phyloP scores from a whole-genome alignment of 2,329 filamentous ascomycete genomes.

The Leptosphaerulina australis region DNA sequence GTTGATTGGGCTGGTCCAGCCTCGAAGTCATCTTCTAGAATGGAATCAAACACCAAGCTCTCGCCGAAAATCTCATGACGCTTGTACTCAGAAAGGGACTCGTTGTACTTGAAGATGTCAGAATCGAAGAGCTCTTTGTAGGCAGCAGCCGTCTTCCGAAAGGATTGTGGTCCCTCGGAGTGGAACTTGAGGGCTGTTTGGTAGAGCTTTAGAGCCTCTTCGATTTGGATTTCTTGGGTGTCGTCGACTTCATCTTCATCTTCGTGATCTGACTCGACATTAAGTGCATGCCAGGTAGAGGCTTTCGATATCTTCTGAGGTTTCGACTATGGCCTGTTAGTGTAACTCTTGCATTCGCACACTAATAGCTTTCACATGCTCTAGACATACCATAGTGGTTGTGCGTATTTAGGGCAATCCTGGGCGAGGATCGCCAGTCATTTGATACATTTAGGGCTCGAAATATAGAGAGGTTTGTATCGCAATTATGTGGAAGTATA shows the following conservation, averaged over 20 bases:
- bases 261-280: slow-evolving; percentile 91
- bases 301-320: slow-evolving; percentile 22
- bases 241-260: slow-evolving; percentile 91
- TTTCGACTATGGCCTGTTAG: slow-evolving; percentile 43
- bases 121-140: slow-evolving; percentile 87
- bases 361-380: slow-evolving; percentile 3
- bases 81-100: slow-evolving; percentile 83
- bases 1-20: slow-evolving; percentile 54
- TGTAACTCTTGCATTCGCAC: not conserved
- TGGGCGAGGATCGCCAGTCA: slow-evolving; percentile 3
- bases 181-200: slow-evolving; percentile 90
- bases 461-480: slow-evolving; percentile 3
- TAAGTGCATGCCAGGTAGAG: slow-evolving; percentile 78
- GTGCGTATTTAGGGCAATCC: slow-evolving; percentile 3
- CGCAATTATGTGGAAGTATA: not conserved
- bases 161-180: slow-evolving; percentile 79
- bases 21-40: slow-evolving; percentile 48
- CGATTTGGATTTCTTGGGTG: slow-evolving; percentile 94
- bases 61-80: slow-evolving; percentile 64
- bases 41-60: slow-evolving; percentile 50
- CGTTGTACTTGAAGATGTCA: slow-evolving; percentile 91
- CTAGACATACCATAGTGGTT: slow-evolving; percentile 13
- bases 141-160: slow-evolving; percentile 76
- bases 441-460: slow-evolving; percentile 8
- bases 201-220: slow-evolving; percentile 94